Evolutionary conservation across 208 protist species (phyloP).

Genomic region (Novymonas esmeraldas): DNA sequence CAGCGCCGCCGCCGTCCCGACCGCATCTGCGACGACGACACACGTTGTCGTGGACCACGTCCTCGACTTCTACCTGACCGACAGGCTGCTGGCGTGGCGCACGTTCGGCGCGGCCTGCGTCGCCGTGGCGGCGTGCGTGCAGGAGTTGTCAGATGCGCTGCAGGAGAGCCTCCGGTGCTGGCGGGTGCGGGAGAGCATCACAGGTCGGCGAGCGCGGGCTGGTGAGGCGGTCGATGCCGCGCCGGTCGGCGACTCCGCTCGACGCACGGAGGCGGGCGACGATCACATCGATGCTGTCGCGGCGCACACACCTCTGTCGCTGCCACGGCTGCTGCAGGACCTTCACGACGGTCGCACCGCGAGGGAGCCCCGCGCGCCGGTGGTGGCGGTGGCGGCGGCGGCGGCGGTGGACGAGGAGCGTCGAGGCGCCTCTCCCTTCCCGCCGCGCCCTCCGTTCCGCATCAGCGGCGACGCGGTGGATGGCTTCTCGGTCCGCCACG

Average conservation of each 20-base stretch:
- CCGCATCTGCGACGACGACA: background rate
- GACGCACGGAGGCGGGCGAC: too few relatives aligned
- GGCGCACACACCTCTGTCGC: constrained; percentile 19
- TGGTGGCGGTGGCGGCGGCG: too few relatives aligned
- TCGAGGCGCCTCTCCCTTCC: background rate
- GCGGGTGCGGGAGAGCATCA: constrained; percentile 22
- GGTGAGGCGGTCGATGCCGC: too few relatives aligned
- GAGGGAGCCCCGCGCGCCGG: too few relatives aligned
- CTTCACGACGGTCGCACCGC: background rate
- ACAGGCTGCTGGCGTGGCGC: constrained; percentile 67
- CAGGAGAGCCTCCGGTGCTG: constrained; percentile 34
- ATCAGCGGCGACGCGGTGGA: constrained; percentile 53
- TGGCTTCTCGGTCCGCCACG: constrained; percentile 68
- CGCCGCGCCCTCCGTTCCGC: constrained; percentile 45
- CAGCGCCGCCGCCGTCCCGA: background rate
- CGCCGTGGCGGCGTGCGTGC: constrained; percentile 57
- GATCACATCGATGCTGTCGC: background rate
- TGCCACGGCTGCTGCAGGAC: constrained; percentile 10
- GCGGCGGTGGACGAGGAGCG: too few relatives aligned
- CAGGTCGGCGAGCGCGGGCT: constrained; percentile 3
- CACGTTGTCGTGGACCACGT: constrained; percentile 10
- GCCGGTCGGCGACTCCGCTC: too few relatives aligned
- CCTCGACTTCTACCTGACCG: constrained; percentile 74
- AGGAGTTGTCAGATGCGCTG: constrained; percentile 60
- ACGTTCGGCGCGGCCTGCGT: constrained; percentile 76